phyloP scores from a whole-genome alignment of 768 basidiomycete species.

The Naganishia antarctica region DNA sequence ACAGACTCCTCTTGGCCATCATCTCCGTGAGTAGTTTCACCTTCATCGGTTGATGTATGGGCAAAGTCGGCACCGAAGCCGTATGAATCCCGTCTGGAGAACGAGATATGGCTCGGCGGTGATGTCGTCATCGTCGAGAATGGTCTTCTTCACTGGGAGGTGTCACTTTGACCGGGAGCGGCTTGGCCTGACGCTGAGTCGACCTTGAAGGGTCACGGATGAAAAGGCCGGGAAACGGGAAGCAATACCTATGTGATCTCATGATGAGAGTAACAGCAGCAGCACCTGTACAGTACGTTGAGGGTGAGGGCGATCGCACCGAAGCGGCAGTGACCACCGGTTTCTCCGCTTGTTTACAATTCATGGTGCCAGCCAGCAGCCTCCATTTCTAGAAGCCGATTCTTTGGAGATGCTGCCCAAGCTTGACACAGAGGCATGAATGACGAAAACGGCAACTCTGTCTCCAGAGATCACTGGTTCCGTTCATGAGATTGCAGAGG shows the following conservation, averaged over 20 bases:
- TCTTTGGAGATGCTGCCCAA: no score
- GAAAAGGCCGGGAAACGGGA: no score
- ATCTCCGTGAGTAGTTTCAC: not conserved
- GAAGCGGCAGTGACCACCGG: not conserved
- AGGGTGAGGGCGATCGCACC: not conserved
- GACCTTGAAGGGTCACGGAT: no score
- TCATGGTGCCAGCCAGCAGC: not conserved
- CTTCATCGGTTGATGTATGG: not conserved
- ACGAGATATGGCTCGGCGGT: not conserved
- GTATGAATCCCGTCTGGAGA: constrained; percentile 1
- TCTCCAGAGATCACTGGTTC: no score
- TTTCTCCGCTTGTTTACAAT: not conserved
- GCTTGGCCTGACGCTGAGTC: no score
- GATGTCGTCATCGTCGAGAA: not conserved
- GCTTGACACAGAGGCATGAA: no score
- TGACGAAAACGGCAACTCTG: no score
- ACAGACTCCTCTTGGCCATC: constrained; percentile 1
- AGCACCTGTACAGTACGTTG: no score
- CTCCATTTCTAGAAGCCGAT: no score
- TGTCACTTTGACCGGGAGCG: not conserved
- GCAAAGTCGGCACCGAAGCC: constrained; percentile 11
- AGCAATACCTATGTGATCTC: no score
- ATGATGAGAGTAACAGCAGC: no score
- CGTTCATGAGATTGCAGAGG: no score
- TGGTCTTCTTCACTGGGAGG: not conserved